These are phyloP conservation scores for Plasmodium adleri DNA, from an alignment of 169 alveolate genomes.

Conservation along the genomic window DNA sequence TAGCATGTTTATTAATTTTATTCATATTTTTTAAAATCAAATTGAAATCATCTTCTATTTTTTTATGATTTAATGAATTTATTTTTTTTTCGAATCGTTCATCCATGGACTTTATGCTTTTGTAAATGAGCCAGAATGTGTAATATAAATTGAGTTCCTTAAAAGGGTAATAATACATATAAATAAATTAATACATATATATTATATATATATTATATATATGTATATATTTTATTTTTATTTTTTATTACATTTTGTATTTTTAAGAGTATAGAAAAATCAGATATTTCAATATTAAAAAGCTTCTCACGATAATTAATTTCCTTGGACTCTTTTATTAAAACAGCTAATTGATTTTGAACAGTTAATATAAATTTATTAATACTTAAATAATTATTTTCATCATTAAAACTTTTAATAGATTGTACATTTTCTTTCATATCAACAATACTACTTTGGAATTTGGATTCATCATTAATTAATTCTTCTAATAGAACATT, in stretches of 20 bases:
- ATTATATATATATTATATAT: neutral
- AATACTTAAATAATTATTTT: constrained; percentile 50
- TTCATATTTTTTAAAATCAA: constrained; percentile 72
- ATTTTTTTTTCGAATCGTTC: constrained; percentile 74
- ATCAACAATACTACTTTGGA: constrained; percentile 72
- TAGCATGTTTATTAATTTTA: constrained; percentile 75
- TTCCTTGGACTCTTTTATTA: constrained; percentile 71
- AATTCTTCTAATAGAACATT: constrained; percentile 68
- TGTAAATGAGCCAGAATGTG: constrained; percentile 60
- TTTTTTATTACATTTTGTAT: constrained; percentile 59
- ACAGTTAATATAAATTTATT: constrained; percentile 69
- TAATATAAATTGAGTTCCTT: constrained; percentile 68
- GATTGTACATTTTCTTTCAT: constrained; percentile 76
- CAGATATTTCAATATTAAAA: constrained; percentile 68
- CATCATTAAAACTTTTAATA: constrained; percentile 69
- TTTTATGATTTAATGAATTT: constrained; percentile 53
- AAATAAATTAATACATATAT: neutral
- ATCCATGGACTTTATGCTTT: constrained; percentile 73
- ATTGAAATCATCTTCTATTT: constrained; percentile 75
- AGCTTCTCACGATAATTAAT: constrained; percentile 59
- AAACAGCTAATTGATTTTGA: constrained; percentile 60
- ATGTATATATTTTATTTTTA: neutral
- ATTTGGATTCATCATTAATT: constrained; percentile 72
- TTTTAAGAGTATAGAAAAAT: constrained; percentile 49
- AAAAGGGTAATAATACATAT: neutral